Evolutionary conservation across 495 filamentous ascomycete genomes (phyloP), one percentile per base, ranked within the genome.

Genomic region (Aspergillus sparsus): DNA sequence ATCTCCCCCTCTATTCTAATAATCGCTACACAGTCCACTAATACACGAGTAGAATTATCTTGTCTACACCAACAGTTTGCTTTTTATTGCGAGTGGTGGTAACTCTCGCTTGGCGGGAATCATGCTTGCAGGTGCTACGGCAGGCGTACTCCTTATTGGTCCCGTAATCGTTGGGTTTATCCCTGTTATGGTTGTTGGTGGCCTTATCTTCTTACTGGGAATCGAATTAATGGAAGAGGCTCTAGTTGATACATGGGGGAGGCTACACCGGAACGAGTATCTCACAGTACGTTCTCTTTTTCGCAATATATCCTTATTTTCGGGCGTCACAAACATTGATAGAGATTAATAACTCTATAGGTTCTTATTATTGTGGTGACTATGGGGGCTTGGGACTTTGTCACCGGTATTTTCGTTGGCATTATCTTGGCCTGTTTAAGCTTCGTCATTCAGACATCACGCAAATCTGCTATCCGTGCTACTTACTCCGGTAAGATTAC

Each of bases 341-440:
- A 1, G 1, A 36, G 34, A 44, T 63, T 67, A 27, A 42, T 46
- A 58, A 70, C 69, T 72, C 57, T 64, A 39, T 62, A 90, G 85
- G 89, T 97, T 55, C 76, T 96, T 55, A 87, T 86, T n/a, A 98
- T 98, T 63, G 91, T 97, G 6, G 78, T 96, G 34, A 89, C 92
- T 16, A 98, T 98, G 95, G 95, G 95, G 6, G 85, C 89, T 31
- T 95, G 92, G 77, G 94, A 98, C 70, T 98, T 98, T 68, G 94
- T 98, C 6, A 83, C 89, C 31, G 94, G 95, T 33, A 97, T 98
- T 36, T 83, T 96, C 10, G 82, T 93, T 55, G 94, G 94, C 21
- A 95, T 98, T 58, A 83, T 95, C 11, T 77, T 98, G 51, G 95
- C 95, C 2, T 98, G 94, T 64, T 83, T 95, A 58, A 92, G 88